A percentile compares a stretch with the other conserved stretches of the same genome.
phyloP scores from a whole-genome alignment of 345 rosid genomes.

The Schrenkiella parvula region DNA sequence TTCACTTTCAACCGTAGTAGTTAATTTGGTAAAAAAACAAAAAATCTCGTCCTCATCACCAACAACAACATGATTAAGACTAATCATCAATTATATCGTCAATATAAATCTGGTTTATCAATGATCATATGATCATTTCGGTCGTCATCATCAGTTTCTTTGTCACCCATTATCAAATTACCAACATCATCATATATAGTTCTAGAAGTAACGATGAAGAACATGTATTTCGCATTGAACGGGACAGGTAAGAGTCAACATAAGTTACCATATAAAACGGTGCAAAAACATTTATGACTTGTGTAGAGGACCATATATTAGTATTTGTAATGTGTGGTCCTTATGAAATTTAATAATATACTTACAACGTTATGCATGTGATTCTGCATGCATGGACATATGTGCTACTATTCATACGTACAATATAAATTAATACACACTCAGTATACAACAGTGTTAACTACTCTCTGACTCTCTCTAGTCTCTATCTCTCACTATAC shows the following conservation, averaged over 20 bases:
- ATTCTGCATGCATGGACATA: constrained; percentile 25
- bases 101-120: not conserved
- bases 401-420: constrained; percentile 4
- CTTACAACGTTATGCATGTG: constrained; percentile 17
- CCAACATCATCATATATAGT: not conserved
- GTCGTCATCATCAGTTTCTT: not conserved
- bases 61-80: not conserved
- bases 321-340: constrained; percentile 7
- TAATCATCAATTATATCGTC: not conserved
- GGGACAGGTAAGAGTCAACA: constrained; percentile 28
- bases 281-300: constrained; percentile 22
- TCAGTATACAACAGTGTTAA: not conserved
- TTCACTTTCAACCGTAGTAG: not conserved
- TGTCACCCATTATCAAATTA: not conserved
- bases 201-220: constrained; percentile 15
- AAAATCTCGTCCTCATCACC: not conserved
- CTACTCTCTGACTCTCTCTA: not conserved
- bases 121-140: not conserved
- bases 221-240: constrained; percentile 4
- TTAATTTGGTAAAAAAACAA: not conserved
- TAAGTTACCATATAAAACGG: constrained; percentile 28
- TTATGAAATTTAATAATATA: constrained; percentile 3
- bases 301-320: constrained; percentile 11
- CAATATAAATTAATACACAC: not conserved
- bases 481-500: not conserved